A percentile compares a stretch with the other conserved stretches of the same genome.
phyloP scores from a whole-genome alignment of 805 yeast species.

The Yamadazyma olivae region DNA sequence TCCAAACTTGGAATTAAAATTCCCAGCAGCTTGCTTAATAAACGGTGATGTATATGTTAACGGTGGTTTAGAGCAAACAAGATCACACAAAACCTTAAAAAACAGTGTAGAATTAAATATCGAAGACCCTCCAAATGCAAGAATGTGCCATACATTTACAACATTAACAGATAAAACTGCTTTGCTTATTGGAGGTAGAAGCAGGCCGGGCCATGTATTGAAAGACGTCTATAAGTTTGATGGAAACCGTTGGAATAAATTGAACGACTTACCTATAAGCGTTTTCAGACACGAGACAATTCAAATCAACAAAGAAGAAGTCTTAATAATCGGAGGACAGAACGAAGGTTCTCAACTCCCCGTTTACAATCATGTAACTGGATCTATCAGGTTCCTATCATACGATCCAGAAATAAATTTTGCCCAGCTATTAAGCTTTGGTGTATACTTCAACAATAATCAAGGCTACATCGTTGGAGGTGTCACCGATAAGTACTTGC shows the following conservation, averaged over 20 bases:
- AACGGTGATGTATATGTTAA: conserved; percentile 24
- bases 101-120: conserved; percentile 16
- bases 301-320: conserved; percentile 16
- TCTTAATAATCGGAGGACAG: conserved; percentile 54
- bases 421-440: conserved; percentile 30
- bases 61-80: conserved; percentile 41
- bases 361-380: conserved; percentile 16
- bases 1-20: conserved; percentile 29
- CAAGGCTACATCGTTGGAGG: conserved; percentile 54
- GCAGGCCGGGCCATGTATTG: conserved; percentile 50
- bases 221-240: conserved; percentile 25
- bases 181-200: conserved; percentile 64
- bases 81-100: conserved; percentile 14
- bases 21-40: conserved; percentile 32
- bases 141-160: conserved; percentile 60
- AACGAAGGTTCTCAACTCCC: conserved; percentile 11
- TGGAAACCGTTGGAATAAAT: conserved; percentile 36
- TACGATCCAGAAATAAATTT: conserved; percentile 8
- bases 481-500: conserved; percentile 18
- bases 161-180: conserved; percentile 18
- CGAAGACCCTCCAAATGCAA: conserved; percentile 28
- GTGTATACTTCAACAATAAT: conserved; percentile 25
- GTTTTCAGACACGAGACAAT: conserved; percentile 53
- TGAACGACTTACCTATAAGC: conserved; percentile 37
- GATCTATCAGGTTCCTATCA: conserved; percentile 12